These are phyloP conservation scores for Chalciporus sphaerocephalus DNA, from an alignment of 768 basidiomycete genomes.

Conservation along the genomic window DNA sequence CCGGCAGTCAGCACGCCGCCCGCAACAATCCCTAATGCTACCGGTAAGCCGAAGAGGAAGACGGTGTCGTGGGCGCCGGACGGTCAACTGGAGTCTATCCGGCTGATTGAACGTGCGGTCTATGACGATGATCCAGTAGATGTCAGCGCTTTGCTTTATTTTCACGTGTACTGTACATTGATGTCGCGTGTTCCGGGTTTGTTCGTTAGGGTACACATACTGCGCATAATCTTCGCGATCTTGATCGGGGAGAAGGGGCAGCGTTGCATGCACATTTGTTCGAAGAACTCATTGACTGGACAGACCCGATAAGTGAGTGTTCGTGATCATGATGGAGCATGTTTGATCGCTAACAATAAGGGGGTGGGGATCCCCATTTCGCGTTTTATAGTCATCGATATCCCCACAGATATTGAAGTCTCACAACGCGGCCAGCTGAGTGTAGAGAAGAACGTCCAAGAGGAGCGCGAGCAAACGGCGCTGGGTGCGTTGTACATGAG, in stretches of 20 bases:
- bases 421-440: conserved; percentile 61
- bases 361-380: conserved; percentile 1
- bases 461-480: conserved; percentile 73
- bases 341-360: conserved; percentile 19
- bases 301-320: conserved; percentile 72
- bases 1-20: conserved; percentile 32
- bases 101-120: conserved; percentile 78
- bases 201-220: conserved; percentile 65
- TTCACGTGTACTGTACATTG: conserved; percentile 48
- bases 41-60: conserved; percentile 65
- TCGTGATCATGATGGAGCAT: conserved; percentile 10
- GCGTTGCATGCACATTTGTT: conserved; percentile 79
- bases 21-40: conserved; percentile 30
- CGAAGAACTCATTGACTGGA: conserved; percentile 85
- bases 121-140: conserved; percentile 87
- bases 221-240: conserved; percentile 71
- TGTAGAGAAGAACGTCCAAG: conserved; percentile 65
- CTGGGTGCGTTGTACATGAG: conserved; percentile 73
- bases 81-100: conserved; percentile 66
- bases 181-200: conserved; percentile 36
- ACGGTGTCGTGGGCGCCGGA: conserved; percentile 76
- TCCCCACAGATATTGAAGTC: conserved; percentile 53
- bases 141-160: conserved; percentile 59
- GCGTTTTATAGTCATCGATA: conserved; percentile 49
- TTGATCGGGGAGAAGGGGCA: conserved; percentile 85